Evolutionary conservation across 2,329 filamentous ascomycete genomes (phyloP), one percentile per base, ranked within the genome.

Genomic region (Colletotrichum liaoningense): DNA sequence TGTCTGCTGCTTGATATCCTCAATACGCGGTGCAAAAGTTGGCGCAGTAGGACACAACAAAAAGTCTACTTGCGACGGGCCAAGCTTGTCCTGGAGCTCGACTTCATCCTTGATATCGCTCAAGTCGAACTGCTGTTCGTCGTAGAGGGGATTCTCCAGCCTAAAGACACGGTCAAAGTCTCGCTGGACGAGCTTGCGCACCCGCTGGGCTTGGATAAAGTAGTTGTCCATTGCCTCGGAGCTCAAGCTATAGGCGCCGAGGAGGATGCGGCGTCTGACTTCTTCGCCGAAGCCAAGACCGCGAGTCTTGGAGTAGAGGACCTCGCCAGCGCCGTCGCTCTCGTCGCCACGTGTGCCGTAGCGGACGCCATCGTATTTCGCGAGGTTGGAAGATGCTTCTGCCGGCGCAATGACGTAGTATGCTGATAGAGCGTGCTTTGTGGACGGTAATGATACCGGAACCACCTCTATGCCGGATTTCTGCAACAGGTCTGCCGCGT

Each of bases 341-440:
- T 84, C 81, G 1, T 81, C 79, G 5, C 84, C 84, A 35, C 91
- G 88, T 24, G 86, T 87, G 1, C 97, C 97, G 82, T 97, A 99
- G 12, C 97, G 93, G n/a, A 98, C 91, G 24, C 97, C 97, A 78
- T 99, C 97, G 81, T 98, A 99, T 81, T 97, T 98, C 70, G 97
- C 94, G 2, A 99, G 90, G 79, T 99, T 99, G 19, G 96, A 98
- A 1, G 95, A 95, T 4, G 97, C 97, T 83, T 99, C 97, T 19
- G 97, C 96, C 0, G 97, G 95, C 0, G 97, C 97, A 69, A 99
- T 91, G 69, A 99, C 90, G 82, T 99, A 99, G 85, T 99, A 99
- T 42, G 97, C 94, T 24, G 95, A 94, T 0, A 99, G 89, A 0
- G 97, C 96, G 77, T 94, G 92, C 75, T 91, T 93, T 1, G 96